A percentile compares a stretch with the other conserved stretches of the same genome.
phyloP scores from a whole-genome alignment of 2,329 filamentous ascomycete species.

The Xylaria sp. region DNA sequence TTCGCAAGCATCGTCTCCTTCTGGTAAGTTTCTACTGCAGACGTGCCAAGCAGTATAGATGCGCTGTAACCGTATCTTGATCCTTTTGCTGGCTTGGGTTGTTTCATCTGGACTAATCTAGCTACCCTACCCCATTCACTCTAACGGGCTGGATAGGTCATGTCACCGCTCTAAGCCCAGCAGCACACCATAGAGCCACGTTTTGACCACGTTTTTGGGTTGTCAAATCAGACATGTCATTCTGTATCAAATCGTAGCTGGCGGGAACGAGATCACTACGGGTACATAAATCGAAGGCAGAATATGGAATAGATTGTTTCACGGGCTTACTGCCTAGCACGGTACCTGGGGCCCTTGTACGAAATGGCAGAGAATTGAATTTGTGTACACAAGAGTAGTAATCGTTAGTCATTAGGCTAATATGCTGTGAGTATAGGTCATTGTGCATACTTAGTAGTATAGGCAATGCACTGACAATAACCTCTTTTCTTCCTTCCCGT shows the following conservation, averaged over 20 bases:
- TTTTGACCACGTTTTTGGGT: constrained; percentile 33
- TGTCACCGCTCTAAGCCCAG: constrained; percentile 12
- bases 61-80: constrained; percentile 21
- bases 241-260: constrained; percentile 7
- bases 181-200: constrained; percentile 23
- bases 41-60: constrained; percentile 4
- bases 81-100: constrained; percentile 26
- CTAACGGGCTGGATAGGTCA: constrained; percentile 25
- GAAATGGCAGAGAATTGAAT: constrained; percentile 12
- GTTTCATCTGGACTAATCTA: constrained; percentile 33
- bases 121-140: constrained; percentile 16
- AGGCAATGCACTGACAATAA: not conserved
- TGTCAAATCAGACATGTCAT: not conserved
- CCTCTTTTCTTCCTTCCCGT: not conserved
- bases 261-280: constrained; percentile 5
- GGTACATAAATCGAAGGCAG: not conserved
- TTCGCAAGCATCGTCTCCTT: constrained; percentile 21
- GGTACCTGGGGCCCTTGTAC: not conserved
- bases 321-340: constrained; percentile 4
- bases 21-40: constrained; percentile 21
- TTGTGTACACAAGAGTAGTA: constrained; percentile 17
- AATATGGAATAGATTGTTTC: not conserved
- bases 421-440: not conserved
- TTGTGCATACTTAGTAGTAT: not conserved
- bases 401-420: constrained; percentile 30